phyloP scores from a whole-genome alignment of 2,329 filamentous ascomycete genomes.

The Aspergillus sp. region DNA sequence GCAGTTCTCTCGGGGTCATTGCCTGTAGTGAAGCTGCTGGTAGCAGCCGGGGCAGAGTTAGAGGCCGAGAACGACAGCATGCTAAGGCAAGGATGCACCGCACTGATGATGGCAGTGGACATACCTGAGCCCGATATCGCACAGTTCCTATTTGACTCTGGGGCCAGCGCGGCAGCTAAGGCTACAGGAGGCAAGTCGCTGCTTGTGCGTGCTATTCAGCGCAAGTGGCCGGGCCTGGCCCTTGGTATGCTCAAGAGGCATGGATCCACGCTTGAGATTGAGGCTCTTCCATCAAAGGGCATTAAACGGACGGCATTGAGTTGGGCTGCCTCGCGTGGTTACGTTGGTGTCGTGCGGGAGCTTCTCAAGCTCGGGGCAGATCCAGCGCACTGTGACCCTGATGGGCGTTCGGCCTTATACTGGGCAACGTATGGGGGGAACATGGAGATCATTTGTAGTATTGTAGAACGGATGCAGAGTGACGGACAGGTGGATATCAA shows the following conservation, averaged over 20 bases:
- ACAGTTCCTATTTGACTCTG: neutral
- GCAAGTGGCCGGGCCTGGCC: neutral
- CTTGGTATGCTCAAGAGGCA: neutral
- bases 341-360: neutral
- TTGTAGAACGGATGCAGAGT: neutral
- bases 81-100: neutral
- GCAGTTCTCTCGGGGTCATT: neutral
- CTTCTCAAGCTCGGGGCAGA: neutral
- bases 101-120: neutral
- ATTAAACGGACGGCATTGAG: neutral
- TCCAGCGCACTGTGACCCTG: neutral
- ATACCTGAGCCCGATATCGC: neutral
- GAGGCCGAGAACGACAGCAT: neutral
- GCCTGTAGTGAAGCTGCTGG: neutral
- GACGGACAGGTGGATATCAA: neutral
- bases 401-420: neutral
- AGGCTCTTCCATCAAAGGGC: neutral
- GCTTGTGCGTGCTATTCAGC: neutral
- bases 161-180: neutral
- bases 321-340: neutral
- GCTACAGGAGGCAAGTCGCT: neutral
- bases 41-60: neutral
- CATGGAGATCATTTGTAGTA: neutral
- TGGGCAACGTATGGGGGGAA: neutral
- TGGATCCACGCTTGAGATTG: neutral